Base-by-base conservation (phyloP, 2,329 filamentous ascomycete genomes). In the Alternaria ventricosa region DNA sequence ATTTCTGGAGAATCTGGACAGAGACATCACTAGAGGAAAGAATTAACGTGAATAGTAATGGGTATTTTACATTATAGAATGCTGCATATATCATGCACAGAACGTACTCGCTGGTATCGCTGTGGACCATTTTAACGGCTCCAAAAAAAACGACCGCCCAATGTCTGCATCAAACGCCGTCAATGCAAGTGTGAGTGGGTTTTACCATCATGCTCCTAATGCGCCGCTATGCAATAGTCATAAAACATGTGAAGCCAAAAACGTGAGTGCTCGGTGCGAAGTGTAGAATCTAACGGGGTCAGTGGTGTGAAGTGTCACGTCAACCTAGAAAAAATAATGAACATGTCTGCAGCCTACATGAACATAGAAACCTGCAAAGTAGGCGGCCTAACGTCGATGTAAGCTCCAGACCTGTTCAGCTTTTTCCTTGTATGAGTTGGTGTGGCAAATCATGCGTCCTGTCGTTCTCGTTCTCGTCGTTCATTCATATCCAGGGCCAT, bases 401-500 rank as follows among this genome's bases (percentile, higher is more conserved):
- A 22, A 22, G 20, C 20, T 22, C 20, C 20, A 22, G 20, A 22
- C 20, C 20, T 22, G 20, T 22, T 22, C 20, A 22, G 20, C 20
- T 22, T 22, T 22, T 22, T 22, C 20, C 20, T 22, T 22, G 20
- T 22, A 22, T 22, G 20, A 22, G 20, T 22, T 22, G 20, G 20
- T 22, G 10, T 28, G 12, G 13, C 23, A n/a, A 9, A 25, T 65
- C 43, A 69, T 18, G 68, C 58, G 36, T 66, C 55, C 33, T 69
- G 64, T 61, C 67, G 61, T 27, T 74, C 71, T 50, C 65, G 57
- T 30, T 73, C 69, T 57, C 81, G 82, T 70, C 82, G 83, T 71
- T 89, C 86, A 69, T 98, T 97, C 54, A 93, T 88, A 11, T 87
- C 86, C 57, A 89, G 86, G 33, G 96, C 96, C 78, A 92, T 90